Base-by-base conservation (phyloP, 2,329 filamentous ascomycete genomes). In the Cladosporium sp. region DNA sequence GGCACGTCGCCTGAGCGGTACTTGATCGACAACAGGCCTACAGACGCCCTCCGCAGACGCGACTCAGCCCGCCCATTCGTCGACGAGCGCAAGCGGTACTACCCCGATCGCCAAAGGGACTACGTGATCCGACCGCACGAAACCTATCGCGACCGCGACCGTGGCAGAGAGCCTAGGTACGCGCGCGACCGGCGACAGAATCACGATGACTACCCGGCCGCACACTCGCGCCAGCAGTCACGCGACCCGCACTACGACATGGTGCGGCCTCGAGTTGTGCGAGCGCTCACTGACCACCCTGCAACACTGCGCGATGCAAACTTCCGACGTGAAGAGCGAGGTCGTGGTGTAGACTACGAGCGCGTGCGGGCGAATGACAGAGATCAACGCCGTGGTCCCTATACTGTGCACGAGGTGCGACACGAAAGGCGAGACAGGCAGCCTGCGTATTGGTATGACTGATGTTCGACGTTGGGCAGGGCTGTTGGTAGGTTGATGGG, bases 181-280 rank as follows among this genome's bases (percentile, higher is more conserved):
- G 5, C 30, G 28, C 30, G 20, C 12, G 49, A 51, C 14, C 49
- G 34, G 14, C 49, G 49, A 5, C 34, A 51, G 6, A 20, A 17
- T 19, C 11, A 36, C 5, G 54, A 56, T n/a, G 54, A 56, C 54
- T 56, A 56, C n/a, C 54, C 54, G 5, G 11, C 14, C 11, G 25
- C 17, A 7, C 39, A 37, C 7, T 30, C 30, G 20, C 49, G 36
- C 19, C 49, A 12, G 14, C 36, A 5, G 6, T 36, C 30, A 6
- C 49, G 49, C 14, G 49, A 51, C 14, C 42, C 19, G 20, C 25
- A 25, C 4, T 28, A 49, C 20, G 42, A 38, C 5, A n/a, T 14
- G 17, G 4, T 19, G 19, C 40, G 50, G 12, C 40, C 54, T 39
- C 54, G 54, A 22, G 25, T 37, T 7, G 17, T 28, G 22, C 54